These are phyloP conservation scores for Myochromella boudieri DNA, from an alignment of 768 basidiomycete genomes.

Conservation along the genomic window DNA sequence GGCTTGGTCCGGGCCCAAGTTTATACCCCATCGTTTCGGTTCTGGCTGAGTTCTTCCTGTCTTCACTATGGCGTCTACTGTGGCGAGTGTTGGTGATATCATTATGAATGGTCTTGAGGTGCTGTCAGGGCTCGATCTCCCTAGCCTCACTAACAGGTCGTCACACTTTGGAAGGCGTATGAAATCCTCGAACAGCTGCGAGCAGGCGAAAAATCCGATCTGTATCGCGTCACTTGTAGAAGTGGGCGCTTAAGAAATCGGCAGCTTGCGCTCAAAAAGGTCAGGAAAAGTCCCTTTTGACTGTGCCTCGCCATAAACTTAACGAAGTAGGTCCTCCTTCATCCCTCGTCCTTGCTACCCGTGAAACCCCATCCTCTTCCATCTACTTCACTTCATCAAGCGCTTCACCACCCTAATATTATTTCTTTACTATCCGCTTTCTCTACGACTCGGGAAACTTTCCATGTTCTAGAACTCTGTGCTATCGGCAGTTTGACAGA, in stretches of 20 bases:
- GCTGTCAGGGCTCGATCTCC: background rate
- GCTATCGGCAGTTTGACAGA: conserved; percentile 34
- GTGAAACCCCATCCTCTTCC: conserved; percentile 6
- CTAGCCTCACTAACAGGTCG: background rate
- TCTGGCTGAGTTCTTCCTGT: background rate
- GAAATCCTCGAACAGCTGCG: conserved; percentile 35
- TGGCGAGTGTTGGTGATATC: conserved; percentile 3
- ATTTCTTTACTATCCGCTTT: conserved; percentile 45
- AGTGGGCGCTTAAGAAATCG: conserved; percentile 44
- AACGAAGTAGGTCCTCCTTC: background rate
- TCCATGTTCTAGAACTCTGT: conserved; percentile 48
- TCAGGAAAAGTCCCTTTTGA: conserved; percentile 19
- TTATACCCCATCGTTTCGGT: background rate
- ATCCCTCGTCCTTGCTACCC: conserved; percentile 2
- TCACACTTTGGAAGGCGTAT: conserved; percentile 32
- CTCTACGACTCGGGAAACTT: conserved; percentile 26
- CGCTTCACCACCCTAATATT: conserved; percentile 49
- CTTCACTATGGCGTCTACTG: background rate
- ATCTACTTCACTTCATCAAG: conserved; percentile 33
- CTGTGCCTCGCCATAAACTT: background rate
- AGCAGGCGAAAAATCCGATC: conserved; percentile 22
- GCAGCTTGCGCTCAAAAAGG: conserved; percentile 43
- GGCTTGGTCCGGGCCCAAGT: background rate
- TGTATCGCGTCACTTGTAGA: conserved; percentile 42
- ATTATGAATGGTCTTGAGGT: conserved; percentile 22